These are phyloP conservation scores for Cercis canadensis DNA, from an alignment of 306 rosid genomes.

Conservation along the genomic window DNA sequence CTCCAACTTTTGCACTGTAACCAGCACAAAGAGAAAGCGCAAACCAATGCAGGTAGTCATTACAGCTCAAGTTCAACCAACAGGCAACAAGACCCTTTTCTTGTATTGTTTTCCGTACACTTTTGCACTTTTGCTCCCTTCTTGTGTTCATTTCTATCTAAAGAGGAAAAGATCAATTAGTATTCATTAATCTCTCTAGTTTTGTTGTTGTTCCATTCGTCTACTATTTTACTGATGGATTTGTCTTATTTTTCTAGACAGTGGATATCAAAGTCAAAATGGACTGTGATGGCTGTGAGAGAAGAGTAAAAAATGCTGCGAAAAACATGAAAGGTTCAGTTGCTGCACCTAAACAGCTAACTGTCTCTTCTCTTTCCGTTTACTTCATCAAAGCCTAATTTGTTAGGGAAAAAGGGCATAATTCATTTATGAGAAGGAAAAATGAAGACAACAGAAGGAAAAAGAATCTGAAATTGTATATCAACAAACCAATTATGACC, in stretches of 20 bases:
- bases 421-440: too few species aligned
- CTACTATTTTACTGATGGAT: not conserved
- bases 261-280: slow-evolving; percentile 88
- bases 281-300: slow-evolving; percentile 97
- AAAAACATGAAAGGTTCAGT: slow-evolving; percentile 71
- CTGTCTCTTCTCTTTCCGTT: not conserved
- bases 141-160: not conserved
- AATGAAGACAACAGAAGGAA: too few species aligned
- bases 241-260: slow-evolving; percentile 50
- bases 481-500: too few species aligned
- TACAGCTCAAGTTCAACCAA: not conserved
- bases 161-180: too few species aligned
- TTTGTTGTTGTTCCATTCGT: not conserved
- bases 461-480: too few species aligned
- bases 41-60: slow-evolving; percentile 84
- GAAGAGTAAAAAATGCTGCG: slow-evolving; percentile 75
- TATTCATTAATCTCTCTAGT: not conserved
- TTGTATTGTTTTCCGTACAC: not conserved
- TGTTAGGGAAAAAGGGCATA: not conserved
- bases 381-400: not conserved
- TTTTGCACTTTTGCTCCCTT: not conserved
- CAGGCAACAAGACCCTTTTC: not conserved
- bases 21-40: slow-evolving; percentile 61
- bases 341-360: not conserved
- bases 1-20: slow-evolving; percentile 67